These are phyloP conservation scores for Trifolium subterraneum DNA, from an alignment of 306 rosid species.

Conservation along the genomic window DNA sequence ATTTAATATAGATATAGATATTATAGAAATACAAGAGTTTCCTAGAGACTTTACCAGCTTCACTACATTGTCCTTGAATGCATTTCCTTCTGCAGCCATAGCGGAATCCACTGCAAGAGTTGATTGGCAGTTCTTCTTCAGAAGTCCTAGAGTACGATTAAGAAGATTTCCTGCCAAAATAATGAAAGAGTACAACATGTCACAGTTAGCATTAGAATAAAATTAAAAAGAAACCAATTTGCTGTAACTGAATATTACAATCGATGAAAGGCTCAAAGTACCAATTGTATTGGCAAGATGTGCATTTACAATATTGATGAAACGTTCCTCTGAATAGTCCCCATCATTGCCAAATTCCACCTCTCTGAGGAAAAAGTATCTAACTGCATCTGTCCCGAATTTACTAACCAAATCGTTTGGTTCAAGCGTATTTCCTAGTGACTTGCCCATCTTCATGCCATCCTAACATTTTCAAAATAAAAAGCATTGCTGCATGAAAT, in stretches of 20 bases:
- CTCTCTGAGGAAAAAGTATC: constrained; percentile 96
- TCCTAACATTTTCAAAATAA: constrained; percentile 82
- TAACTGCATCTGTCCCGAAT: constrained; percentile 89
- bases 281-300: constrained; percentile 98
- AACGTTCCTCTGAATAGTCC: constrained; percentile 95
- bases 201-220: constrained; percentile 29
- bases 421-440: constrained; percentile 95
- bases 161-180: constrained; percentile 85
- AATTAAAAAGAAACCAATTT: background rate
- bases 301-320: constrained; percentile 85
- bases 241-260: constrained; percentile 29
- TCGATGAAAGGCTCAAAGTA: constrained; percentile 43
- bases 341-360: constrained; percentile 95
- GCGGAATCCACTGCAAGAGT: constrained; percentile 77
- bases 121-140: constrained; percentile 87
- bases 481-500: constrained; percentile 76
- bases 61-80: constrained; percentile 72
- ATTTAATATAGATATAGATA: constrained; percentile 5
- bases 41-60: constrained; percentile 58
- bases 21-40: constrained; percentile 23
- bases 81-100: constrained; percentile 74
- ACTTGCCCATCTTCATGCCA: constrained; percentile 99
- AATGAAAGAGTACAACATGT: constrained; percentile 27
- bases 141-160: constrained; percentile 88
- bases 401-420: constrained; percentile 84